Percentiles rank a stretch among this genome's conserved stretches.
Conservation (phyloP, 2,329 filamentous ascomycete genomes). For the Penicillium hesseltinei region DNA sequence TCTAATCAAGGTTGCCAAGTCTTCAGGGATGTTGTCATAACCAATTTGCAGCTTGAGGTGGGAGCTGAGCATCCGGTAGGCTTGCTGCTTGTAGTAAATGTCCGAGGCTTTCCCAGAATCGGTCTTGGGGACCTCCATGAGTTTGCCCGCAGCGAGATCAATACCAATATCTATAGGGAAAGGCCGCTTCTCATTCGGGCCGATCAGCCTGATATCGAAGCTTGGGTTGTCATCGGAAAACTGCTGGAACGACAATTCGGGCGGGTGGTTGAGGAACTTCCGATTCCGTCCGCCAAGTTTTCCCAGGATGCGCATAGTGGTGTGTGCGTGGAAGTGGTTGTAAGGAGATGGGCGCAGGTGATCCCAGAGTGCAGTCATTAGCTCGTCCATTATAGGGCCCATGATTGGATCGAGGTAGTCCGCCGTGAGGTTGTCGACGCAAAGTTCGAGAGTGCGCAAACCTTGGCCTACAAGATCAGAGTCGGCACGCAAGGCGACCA, state of each 20-base stretch:
- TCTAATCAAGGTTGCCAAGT: slow-evolving; percentile 78
- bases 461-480: slow-evolving; percentile 94
- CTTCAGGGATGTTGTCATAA: slow-evolving; percentile 81
- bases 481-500: slow-evolving; percentile 88
- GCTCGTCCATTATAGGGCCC: slow-evolving; percentile 96
- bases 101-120: slow-evolving; percentile 63
- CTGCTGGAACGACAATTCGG: slow-evolving; percentile 76
- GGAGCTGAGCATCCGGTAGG: slow-evolving; percentile 79
- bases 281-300: slow-evolving; percentile 94
- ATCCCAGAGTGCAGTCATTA: slow-evolving; percentile 97
- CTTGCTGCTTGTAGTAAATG: slow-evolving; percentile 87
- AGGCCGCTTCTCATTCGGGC: slow-evolving; percentile 81
- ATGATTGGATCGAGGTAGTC: slow-evolving; percentile 99
- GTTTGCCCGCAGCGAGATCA: slow-evolving; percentile 81
- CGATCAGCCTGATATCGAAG: slow-evolving; percentile 84
- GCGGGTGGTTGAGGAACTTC: slow-evolving; percentile 89
- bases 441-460: slow-evolving; percentile 87
- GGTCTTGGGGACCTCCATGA: slow-evolving; percentile 74
- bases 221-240: slow-evolving; percentile 86
- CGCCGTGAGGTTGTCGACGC: slow-evolving; percentile 95
- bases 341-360: slow-evolving; percentile 92
- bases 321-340: slow-evolving; percentile 96
- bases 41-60: slow-evolving; percentile 91
- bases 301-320: slow-evolving; percentile 93
- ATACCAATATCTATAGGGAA: slow-evolving; percentile 85